Evolutionary conservation across 2,329 filamentous ascomycete species (phyloP).

Genomic region (Colletotrichum camelliae): DNA sequence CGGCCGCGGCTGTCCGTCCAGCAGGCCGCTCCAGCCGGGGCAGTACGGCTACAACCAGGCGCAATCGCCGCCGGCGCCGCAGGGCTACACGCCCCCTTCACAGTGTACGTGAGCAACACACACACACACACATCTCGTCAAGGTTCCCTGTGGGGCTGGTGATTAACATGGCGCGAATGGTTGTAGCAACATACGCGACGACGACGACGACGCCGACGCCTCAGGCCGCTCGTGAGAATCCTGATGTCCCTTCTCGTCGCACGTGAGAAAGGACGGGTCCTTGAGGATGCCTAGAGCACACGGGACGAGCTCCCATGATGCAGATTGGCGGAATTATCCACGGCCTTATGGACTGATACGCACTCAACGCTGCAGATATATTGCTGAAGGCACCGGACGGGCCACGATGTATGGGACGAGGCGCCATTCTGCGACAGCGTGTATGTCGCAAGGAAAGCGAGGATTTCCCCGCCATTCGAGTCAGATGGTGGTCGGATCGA

Average conservation of each 20-base stretch:
- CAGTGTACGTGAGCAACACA: conserved; percentile 3
- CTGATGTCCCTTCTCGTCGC: background rate
- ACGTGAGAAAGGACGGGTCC: background rate
- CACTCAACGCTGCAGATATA: background rate
- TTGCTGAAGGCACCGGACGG: background rate
- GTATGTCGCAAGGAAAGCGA: background rate
- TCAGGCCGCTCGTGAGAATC: background rate
- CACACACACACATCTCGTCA: no score
- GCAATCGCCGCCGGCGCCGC: background rate
- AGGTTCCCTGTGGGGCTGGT: background rate
- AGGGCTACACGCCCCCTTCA: background rate
- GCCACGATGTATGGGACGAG: background rate
- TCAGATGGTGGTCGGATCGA: background rate
- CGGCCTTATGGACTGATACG: background rate
- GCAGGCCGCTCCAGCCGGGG: background rate
- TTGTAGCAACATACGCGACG: conserved; percentile 7
- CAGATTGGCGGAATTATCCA: background rate
- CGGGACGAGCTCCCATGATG: background rate
- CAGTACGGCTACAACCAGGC: background rate
- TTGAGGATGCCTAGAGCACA: background rate
- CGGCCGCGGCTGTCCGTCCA: background rate
- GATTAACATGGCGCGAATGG: background rate
- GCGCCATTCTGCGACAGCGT: background rate
- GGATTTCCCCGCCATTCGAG: background rate
- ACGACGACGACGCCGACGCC: background rate